Evolutionary conservation across 768 basidiomycete species (phyloP).

Genomic region (Leucosporidium creatinivorum): DNA sequence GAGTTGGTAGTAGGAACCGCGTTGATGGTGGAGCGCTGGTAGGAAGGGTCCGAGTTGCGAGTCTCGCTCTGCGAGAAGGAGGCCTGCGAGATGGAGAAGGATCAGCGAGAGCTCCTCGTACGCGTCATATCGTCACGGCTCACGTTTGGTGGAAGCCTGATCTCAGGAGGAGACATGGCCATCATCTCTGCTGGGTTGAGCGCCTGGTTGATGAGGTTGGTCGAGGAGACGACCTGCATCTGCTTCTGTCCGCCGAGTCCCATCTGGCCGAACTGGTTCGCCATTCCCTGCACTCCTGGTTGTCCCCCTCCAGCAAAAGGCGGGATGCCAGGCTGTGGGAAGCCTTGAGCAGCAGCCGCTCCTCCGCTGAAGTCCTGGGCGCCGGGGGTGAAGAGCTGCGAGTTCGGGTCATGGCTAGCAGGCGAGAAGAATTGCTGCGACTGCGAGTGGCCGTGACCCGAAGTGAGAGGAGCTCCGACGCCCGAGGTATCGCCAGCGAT

Average conservation of each 20-base stretch:
- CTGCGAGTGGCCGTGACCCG: constrained; percentile 22
- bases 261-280: constrained; percentile 86
- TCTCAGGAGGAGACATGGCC: constrained; percentile 73
- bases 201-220: constrained; percentile 81
- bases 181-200: constrained; percentile 78
- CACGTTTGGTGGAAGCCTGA: constrained; percentile 72
- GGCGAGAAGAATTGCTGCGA: constrained; percentile 26
- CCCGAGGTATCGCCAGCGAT: constrained; percentile 16
- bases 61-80: constrained; percentile 67
- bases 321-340: constrained; percentile 4
- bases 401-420: neutral
- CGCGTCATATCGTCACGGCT: constrained; percentile 6
- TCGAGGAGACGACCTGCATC: constrained; percentile 39
- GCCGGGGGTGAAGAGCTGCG: constrained; percentile 18
- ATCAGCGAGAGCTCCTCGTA: neutral
- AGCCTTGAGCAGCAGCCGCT: constrained; percentile 6
- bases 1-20: constrained; percentile 86
- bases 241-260: constrained; percentile 50
- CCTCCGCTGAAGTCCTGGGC: neutral
- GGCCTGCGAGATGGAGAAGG: constrained; percentile 42
- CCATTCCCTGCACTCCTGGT: constrained; percentile 49
- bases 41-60: constrained; percentile 81
- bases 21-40: constrained; percentile 84
- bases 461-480: neutral
- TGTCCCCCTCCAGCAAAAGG: neutral